Evolutionary conservation across 257 asterid species (phyloP).

Genomic region (Ehretia macrophylla): DNA sequence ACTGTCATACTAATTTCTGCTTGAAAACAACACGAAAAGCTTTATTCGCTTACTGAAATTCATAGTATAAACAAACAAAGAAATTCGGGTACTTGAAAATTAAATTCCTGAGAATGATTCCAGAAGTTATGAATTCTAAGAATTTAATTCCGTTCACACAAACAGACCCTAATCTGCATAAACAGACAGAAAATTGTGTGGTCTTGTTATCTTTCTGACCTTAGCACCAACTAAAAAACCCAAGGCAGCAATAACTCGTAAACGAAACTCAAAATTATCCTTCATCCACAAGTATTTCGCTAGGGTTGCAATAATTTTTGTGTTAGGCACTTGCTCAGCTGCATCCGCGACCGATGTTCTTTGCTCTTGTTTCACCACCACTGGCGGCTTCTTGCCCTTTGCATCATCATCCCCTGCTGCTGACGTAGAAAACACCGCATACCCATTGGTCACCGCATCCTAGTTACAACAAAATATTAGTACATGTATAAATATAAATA

Average conservation of each 20-base stretch:
- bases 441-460: constrained; percentile 46
- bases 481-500: neutral
- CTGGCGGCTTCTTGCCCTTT: constrained; percentile 20
- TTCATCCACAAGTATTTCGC: constrained; percentile 87
- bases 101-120: too few relatives aligned
- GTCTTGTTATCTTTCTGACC: constrained; percentile 7
- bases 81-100: too few relatives aligned
- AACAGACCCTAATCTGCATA: neutral
- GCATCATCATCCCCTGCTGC: constrained; percentile 19
- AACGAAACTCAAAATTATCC: constrained; percentile 71
- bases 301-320: constrained; percentile 60
- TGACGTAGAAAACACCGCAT: constrained; percentile 58
- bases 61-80: too few relatives aligned
- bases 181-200: neutral
- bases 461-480: constrained; percentile 3
- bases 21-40: too few relatives aligned
- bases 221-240: constrained; percentile 88
- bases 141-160: neutral
- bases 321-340: constrained; percentile 41
- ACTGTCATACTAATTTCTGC: too few relatives aligned
- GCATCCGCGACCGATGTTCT: constrained; percentile 16
- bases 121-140: too few relatives aligned
- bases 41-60: too few relatives aligned
- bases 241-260: constrained; percentile 81
- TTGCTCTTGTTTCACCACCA: constrained; percentile 28